Base-by-base conservation (phyloP, 768 basidiomycete species). In the Collybia mongolica region DNA sequence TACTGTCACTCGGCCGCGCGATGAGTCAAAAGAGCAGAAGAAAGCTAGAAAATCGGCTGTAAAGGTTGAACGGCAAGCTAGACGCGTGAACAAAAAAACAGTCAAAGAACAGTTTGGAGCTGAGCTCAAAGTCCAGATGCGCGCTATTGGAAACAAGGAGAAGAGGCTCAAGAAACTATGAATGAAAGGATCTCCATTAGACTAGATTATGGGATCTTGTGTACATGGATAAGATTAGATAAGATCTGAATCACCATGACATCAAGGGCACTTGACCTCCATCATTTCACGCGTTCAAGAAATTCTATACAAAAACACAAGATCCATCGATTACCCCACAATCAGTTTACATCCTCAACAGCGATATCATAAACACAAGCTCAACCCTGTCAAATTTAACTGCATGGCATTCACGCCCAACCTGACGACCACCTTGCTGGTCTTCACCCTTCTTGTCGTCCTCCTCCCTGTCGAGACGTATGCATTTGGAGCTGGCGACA, bases 11-110 rank as follows among this genome's bases (percentile, higher is more conserved):
- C 81, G 97, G 28, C 73, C 86, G 0, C 85, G 86, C 48, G 75
- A 84, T 53, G 97, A 99, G 67, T 78, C 83, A 0, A 77, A 77
- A 53, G 88, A 88, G 53, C 86, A 81, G 44, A 93, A 85, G 65
- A 88, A 77, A 58, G 75, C 77, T 0, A 77, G 90, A 23, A 93
- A 93, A 64, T 72, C 79, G 20, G 83, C 80, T 2, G 76, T 86
- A 5, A 93, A 88, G 61, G 73, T 69, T 2, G 84, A 83, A 46
- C 78, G 84, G 42, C 86, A 86, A 61, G 62, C 65, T 19, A 80
- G 90, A 32, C 75, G 89, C 45, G 68, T 65, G 12, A 82, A 86
- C 52, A 93, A 91, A 67, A 90, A 86, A 60, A 67, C 68, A 4
- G 82, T 66, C 22, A 84, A 82, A 55, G 83, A 87, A 46, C 69